These are phyloP conservation scores for Aphanomyces stellatus DNA, from an alignment of 352 stramenopile species.

Conservation along the genomic window DNA sequence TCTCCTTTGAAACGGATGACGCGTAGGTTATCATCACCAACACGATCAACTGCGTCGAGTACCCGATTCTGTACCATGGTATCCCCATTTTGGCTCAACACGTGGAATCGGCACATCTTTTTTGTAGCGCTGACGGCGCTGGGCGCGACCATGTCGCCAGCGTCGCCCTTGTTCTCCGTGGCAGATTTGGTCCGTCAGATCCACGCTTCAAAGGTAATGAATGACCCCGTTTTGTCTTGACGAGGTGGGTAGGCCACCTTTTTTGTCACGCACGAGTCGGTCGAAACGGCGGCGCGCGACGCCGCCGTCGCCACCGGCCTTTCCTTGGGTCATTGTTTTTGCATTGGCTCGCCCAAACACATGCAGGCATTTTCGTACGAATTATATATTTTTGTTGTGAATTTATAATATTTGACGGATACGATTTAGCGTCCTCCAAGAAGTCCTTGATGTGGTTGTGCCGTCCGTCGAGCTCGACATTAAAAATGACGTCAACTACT, in stretches of 20 bases:
- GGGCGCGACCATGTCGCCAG: conserved; percentile 42
- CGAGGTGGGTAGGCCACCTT: conserved; percentile 23
- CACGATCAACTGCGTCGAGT: conserved; percentile 48
- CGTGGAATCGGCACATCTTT: neutral
- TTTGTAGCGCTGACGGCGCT: conserved; percentile 35
- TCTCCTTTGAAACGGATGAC: neutral
- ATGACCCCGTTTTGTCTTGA: neutral
- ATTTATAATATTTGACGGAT: neutral
- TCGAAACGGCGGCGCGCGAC: conserved; percentile 25
- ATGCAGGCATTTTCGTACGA: neutral
- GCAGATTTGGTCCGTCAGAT: conserved; percentile 33
- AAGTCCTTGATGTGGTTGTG: conserved; percentile 18
- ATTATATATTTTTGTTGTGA: too few relatives aligned
- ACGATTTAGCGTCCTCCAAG: conserved; percentile 8
- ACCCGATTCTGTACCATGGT: conserved; percentile 39
- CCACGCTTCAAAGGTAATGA: conserved; percentile 25
- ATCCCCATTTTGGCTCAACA: neutral
- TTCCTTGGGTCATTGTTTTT: neutral
- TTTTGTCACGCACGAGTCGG: conserved; percentile 30
- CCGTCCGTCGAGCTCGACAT: neutral
- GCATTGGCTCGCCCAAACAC: neutral
- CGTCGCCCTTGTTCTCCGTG: conserved; percentile 43
- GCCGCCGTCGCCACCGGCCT: conserved; percentile 15
- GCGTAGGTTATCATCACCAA: conserved; percentile 19
- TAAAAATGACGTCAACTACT: conserved; percentile 22